Evolutionary conservation across 2,329 filamentous ascomycete species (phyloP), one percentile per base, ranked within the genome.

Genomic region (Pseudocercospora cruenta): DNA sequence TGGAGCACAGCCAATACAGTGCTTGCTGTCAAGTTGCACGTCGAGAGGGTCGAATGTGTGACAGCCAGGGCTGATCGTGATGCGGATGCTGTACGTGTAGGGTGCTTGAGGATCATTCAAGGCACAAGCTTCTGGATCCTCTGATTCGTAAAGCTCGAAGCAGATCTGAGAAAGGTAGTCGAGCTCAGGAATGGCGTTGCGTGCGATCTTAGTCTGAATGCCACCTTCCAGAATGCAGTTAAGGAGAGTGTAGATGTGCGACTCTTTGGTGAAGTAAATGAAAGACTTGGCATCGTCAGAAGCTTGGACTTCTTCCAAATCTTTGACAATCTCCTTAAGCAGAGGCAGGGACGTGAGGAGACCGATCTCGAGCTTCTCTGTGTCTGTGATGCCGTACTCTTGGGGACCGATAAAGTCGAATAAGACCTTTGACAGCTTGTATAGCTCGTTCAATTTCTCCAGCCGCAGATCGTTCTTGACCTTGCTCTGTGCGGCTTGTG

Each of bases 221-320:
- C 95, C 96, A 67, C 96, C 95, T 78, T 99, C 95, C 26, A 99
- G 87, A 72, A 99, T 98, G 78, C 94, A 98, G 79, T 99, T 99
- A 65, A 99, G 87, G 4, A 99, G 86, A 4, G 95, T 99, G 82
- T 99, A 99, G 69, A 99, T 97, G 78, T 99, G 95, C 0, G 93
- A 97, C 80, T 99, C 95, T 80, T 99, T 99, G 69, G 95, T 99
- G 80, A 99, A 99, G 82, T 99, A 99, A 80, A 98, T 92, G 83
- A 98, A 98, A 1, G 91, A 94, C 77, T 97, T 97, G 53, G 94
- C 93, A 71, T 96, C 92, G 61, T 94, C 90, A 0, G 92, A 96
- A 3, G 95, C 94, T 80, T 99, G 95, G 79, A 98, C 93, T 80
- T 98, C 94, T 81, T 99, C 96, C 1, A 99, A 85, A 74, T 99